Evolutionary conservation across 2,329 filamentous ascomycete genomes (phyloP).

Genomic region (Ascochyta rabiei): DNA sequence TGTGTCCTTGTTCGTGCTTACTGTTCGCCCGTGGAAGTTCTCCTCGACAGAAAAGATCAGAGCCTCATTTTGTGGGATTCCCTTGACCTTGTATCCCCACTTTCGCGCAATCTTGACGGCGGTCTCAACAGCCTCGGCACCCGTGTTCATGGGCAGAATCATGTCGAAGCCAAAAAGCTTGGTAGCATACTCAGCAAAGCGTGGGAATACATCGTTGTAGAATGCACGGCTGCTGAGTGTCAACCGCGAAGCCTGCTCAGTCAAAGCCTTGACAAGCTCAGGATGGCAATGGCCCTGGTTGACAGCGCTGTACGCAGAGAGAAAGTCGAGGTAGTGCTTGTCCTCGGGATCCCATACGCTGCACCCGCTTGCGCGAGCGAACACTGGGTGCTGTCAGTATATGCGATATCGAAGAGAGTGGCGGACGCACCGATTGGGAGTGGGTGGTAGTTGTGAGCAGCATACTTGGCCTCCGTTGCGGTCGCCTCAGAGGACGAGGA

Average conservation of each 20-base stretch:
- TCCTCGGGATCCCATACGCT: slow-evolving; percentile 98
- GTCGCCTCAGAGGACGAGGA: slow-evolving; percentile 81
- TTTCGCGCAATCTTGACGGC: slow-evolving; percentile 95
- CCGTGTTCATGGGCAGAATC: slow-evolving; percentile 98
- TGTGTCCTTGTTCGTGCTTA: slow-evolving; percentile 55
- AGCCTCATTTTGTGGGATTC: slow-evolving; percentile 82
- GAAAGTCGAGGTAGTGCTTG: slow-evolving; percentile 90
- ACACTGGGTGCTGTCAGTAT: slow-evolving; percentile 51
- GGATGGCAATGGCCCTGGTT: slow-evolving; percentile 99
- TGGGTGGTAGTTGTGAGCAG: slow-evolving; percentile 98
- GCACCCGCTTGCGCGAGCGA: slow-evolving; percentile 81
- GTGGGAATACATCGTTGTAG: slow-evolving; percentile 97
- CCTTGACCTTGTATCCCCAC: slow-evolving; percentile 97
- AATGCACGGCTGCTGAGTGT: slow-evolving; percentile 95
- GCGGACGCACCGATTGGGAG: slow-evolving; percentile 72
- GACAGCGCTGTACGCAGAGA: slow-evolving; percentile 96
- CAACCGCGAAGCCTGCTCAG: slow-evolving; percentile 85
- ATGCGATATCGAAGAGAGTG: neutral
- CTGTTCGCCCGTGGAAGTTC: slow-evolving; percentile 96
- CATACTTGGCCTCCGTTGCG: slow-evolving; percentile 77
- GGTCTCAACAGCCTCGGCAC: slow-evolving; percentile 94
- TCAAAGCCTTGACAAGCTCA: slow-evolving; percentile 87
- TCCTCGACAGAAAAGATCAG: slow-evolving; percentile 82
- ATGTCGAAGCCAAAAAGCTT: slow-evolving; percentile 93
- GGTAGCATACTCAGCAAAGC: slow-evolving; percentile 91